Percentiles rank a stretch among this genome's conserved stretches.
phyloP scores from a whole-genome alignment of 306 rosid genomes.

The Corylus americana region DNA sequence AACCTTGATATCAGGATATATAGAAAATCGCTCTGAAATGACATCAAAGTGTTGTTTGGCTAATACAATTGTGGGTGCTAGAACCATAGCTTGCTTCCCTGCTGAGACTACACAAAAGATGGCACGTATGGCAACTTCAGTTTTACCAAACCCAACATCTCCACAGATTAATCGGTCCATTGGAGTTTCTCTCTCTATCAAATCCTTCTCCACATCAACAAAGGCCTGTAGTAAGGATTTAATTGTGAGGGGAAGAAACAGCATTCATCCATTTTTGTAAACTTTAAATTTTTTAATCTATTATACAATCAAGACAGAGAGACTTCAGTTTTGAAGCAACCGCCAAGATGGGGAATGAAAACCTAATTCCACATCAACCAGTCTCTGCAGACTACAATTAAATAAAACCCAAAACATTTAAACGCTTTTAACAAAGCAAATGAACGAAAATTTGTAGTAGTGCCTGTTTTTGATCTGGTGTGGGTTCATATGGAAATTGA shows the following conservation, averaged over 20 bases:
- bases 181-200: slow-evolving; percentile 83
- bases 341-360: not conserved
- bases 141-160: slow-evolving; percentile 98
- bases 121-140: slow-evolving; percentile 99
- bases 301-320: not conserved
- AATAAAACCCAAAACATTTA: not conserved
- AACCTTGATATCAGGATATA: slow-evolving; percentile 58
- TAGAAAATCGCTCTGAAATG: slow-evolving; percentile 77
- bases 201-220: slow-evolving; percentile 82
- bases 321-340: slow-evolving; percentile 8
- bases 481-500: slow-evolving; percentile 71
- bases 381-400: not conserved
- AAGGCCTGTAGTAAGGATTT: slow-evolving; percentile 60
- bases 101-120: slow-evolving; percentile 72
- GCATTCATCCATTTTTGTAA: slow-evolving; percentile 17
- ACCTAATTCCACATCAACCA: not conserved
- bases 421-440: not conserved
- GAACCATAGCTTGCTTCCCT: slow-evolving; percentile 94
- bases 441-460: not conserved
- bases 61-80: slow-evolving; percentile 92
- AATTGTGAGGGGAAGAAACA: slow-evolving; percentile 27
- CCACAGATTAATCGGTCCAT: slow-evolving; percentile 98
- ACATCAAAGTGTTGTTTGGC: slow-evolving; percentile 94
- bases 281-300: not conserved
- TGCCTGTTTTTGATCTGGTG: slow-evolving; percentile 90